Conservation (phyloP, 73 alveolate genomes). For the Tetrahymena malaccensis region DNA sequence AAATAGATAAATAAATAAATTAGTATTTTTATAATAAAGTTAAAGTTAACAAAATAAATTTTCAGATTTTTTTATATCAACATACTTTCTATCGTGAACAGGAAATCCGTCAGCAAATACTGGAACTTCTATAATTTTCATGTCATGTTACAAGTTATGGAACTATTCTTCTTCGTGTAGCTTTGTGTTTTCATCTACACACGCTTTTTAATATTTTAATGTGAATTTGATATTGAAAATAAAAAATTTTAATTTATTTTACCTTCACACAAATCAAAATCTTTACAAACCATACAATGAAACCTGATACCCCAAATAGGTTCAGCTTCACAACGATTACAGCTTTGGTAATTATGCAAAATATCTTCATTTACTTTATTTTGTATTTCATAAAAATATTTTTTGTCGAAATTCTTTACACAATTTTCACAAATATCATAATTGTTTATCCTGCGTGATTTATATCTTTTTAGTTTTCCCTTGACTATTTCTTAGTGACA, state of each 20-base stretch:
- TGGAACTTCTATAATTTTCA: constrained; percentile 66
- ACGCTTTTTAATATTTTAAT: constrained; percentile 9
- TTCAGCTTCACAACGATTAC: constrained; percentile 73
- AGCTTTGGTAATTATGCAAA: constrained; percentile 72
- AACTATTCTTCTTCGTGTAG: constrained; percentile 7
- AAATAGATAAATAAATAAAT: neutral
- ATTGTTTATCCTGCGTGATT: constrained; percentile 49
- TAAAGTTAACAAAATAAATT: neutral
- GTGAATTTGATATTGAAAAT: neutral
- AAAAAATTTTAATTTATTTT: neutral
- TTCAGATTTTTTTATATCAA: neutral
- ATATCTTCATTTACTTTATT: constrained; percentile 64
- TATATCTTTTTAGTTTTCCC: constrained; percentile 46
- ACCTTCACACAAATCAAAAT: constrained; percentile 71
- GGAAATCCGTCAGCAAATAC: constrained; percentile 69
- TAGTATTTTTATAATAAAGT: neutral
- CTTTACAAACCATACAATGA: constrained; percentile 69
- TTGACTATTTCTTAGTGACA: constrained; percentile 34
- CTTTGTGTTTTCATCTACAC: constrained; percentile 34
- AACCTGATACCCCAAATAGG: constrained; percentile 88
- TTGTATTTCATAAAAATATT: constrained; percentile 44
- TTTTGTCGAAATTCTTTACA: neutral
- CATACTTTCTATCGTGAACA: constrained; percentile 59
- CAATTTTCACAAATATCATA: constrained; percentile 61
- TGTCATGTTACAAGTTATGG: constrained; percentile 48